phyloP scores from a whole-genome alignment of 768 basidiomycete genomes.

The Panaeolus cyanescens region DNA sequence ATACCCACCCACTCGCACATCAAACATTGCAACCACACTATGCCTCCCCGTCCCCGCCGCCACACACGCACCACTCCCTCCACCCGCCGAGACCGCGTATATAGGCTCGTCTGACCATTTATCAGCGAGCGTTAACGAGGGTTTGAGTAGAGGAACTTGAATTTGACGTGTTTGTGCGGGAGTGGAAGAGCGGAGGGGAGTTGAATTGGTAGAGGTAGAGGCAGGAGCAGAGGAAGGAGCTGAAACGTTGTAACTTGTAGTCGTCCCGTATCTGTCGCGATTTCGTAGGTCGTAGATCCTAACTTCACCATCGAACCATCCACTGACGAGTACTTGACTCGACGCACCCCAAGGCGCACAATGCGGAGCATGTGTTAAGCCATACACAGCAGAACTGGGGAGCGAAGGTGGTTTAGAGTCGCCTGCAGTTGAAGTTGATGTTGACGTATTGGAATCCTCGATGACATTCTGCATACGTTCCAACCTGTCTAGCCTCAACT shows the following conservation, averaged over 20 bases:
- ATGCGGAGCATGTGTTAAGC: constrained; percentile 59
- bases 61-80: constrained; percentile 64
- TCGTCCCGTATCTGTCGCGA: not conserved
- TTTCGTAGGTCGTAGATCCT: constrained; percentile 74
- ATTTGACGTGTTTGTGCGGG: constrained; percentile 12
- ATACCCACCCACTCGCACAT: constrained; percentile 43
- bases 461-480: not conserved
- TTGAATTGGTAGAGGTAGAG: not conserved
- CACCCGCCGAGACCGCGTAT: constrained; percentile 76
- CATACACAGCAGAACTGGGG: constrained; percentile 67
- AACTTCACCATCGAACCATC: constrained; percentile 82
- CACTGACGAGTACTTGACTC: constrained; percentile 71
- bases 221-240: not conserved
- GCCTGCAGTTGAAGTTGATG: constrained; percentile 13
- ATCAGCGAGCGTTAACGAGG: constrained; percentile 64
- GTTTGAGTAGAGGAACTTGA: constrained; percentile 40
- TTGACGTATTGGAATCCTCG: too few species aligned
- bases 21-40: constrained; percentile 81
- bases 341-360: constrained; percentile 71
- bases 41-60: constrained; percentile 80
- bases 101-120: constrained; percentile 74
- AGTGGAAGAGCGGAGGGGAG: too few species aligned
- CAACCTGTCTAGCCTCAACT: not conserved
- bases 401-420: constrained; percentile 12
- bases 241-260: constrained; percentile 19